phyloP scores from a whole-genome alignment of 768 basidiomycete genomes.

The Lyophyllum decastes region DNA sequence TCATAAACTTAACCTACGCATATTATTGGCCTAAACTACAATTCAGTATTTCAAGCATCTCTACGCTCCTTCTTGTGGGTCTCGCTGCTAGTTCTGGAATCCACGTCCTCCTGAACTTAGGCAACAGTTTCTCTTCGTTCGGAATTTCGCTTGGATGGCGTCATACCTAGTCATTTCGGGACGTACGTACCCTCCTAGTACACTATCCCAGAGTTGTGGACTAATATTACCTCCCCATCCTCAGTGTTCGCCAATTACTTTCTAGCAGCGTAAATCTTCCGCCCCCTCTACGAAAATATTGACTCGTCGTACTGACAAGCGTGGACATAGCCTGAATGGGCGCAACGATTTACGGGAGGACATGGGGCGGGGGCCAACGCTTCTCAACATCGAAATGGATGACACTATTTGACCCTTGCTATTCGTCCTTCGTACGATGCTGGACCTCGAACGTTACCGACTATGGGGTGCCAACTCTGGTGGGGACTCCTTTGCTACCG shows the following conservation, averaged over 20 bases:
- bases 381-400: constrained; percentile 4
- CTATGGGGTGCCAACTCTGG: too few relatives aligned
- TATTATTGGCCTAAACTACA: background rate
- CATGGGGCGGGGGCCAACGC: constrained; percentile 8
- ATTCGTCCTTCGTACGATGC: too few relatives aligned
- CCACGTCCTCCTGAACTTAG: background rate
- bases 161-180: constrained; percentile 8
- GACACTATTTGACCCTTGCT: too few relatives aligned
- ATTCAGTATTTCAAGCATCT: background rate
- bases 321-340: constrained; percentile 5
- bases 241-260: constrained; percentile 13
- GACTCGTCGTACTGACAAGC: background rate
- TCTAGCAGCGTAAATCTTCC: constrained; percentile 8
- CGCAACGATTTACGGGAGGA: constrained; percentile 7
- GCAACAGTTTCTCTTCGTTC: constrained; percentile 1
- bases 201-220: background rate
- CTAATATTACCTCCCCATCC: background rate
- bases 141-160: constrained; percentile 13
- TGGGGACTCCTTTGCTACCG: too few relatives aligned
- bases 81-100: background rate
- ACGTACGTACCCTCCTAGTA: background rate
- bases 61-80: constrained; percentile 11
- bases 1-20: too few relatives aligned
- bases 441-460: too few relatives aligned
- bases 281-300: too few relatives aligned